These are phyloP conservation scores for Astragalus membranaceus DNA, from an alignment of 306 rosid species.

Conservation along the genomic window DNA sequence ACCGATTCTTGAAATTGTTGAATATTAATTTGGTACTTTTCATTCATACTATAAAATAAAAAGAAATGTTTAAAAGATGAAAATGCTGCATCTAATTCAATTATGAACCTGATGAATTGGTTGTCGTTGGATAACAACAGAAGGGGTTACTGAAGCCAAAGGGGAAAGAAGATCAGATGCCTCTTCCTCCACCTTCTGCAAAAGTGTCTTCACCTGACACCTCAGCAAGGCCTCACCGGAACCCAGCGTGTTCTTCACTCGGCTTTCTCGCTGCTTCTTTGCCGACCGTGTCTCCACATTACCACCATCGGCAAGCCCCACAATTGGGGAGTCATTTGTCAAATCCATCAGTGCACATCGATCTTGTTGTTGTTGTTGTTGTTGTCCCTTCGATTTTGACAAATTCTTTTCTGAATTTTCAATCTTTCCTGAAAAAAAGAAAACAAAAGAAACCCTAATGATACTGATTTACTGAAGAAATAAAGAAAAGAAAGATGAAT, in stretches of 20 bases:
- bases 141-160: conserved; percentile 25
- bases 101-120: conserved; percentile 49
- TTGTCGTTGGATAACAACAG: conserved; percentile 36
- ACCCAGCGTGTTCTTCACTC: conserved; percentile 64
- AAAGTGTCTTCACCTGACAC: conserved; percentile 78
- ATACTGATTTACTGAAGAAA: neutral
- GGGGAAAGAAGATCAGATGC: conserved; percentile 37
- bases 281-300: conserved; percentile 46
- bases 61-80: too few species aligned
- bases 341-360: conserved; percentile 60
- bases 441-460: neutral
- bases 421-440: conserved; percentile 36
- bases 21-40: too few species aligned
- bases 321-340: conserved; percentile 89
- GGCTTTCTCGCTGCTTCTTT: conserved; percentile 32
- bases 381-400: too few species aligned
- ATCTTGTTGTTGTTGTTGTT: too few species aligned
- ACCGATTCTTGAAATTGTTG: too few species aligned
- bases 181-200: conserved; percentile 85
- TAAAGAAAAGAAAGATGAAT: neutral
- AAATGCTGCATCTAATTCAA: too few species aligned
- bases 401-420: conserved; percentile 69
- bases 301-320: conserved; percentile 55
- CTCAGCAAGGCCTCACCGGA: conserved; percentile 85
- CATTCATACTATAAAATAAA: too few species aligned